Base-by-base conservation (phyloP, 176 grass and related monocot genomes). In the Oryza meridionalis region DNA sequence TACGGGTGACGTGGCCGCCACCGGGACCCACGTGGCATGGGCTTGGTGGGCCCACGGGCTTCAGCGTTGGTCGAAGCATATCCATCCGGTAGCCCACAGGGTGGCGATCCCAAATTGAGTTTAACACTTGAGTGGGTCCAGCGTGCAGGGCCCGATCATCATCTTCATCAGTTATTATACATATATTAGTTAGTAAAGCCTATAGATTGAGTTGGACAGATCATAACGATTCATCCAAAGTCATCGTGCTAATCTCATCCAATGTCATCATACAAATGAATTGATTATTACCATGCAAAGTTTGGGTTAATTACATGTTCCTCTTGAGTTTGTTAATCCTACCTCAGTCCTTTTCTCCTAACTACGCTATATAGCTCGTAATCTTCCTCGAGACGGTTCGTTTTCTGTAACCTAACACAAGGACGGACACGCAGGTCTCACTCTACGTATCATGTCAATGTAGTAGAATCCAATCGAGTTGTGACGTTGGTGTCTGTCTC, bases 31-130 rank as follows among this genome's bases (percentile, higher is more conserved):
- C 25, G 27, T 24, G 42, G 25, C 4, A 51, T 47, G 24, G 24
- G 61, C 13, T 11, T 9, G 2, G 29, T 53, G 81, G 81, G 61
- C 71, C 81, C 31, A 26, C 21, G 81, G 72, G 70, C 25, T 12
- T 31, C 55, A 46, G 71, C 0, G 21, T 33, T 49, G 22, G 70
- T 25, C 43, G 47, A 32, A 33, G 50, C 51, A 62, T 47, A 74
- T 65, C 35, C 35, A 37, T 37, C 35, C 35, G 35, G 35, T 37
- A 37, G 35, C 35, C 35, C 35, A 37, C 35, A 37, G 35, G 35
- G 35, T 37, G 35, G 35, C 5, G 35, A 37, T 37, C 27, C 21
- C 50, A 17, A 55, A 19, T 17, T 11, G 16, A 55, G 50, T 51
- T 17, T 4, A 59, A 59, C 53, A 59, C 53, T 61, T 22, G 7